Conservation (phyloP, 2,329 filamentous ascomycete genomes). For the Sclerotinia borealis region DNA sequence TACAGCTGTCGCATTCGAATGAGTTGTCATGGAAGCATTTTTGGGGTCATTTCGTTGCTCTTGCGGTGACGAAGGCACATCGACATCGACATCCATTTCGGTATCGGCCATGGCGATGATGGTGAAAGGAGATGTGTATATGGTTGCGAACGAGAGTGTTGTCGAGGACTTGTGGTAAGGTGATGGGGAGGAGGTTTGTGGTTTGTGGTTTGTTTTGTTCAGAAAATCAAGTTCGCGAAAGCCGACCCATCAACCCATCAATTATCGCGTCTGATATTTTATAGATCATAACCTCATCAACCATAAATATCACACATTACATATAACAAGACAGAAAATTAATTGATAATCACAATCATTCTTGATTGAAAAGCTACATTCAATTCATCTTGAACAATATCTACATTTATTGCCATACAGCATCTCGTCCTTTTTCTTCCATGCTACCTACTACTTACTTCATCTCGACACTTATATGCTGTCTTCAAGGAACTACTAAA, state of each 20-base stretch:
- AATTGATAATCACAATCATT: no score
- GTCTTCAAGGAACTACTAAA: neutral
- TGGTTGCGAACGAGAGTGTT: neutral
- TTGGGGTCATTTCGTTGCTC: slow-evolving; percentile 49
- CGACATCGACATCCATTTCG: slow-evolving; percentile 41
- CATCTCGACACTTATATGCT: neutral
- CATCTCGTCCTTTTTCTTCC: no score
- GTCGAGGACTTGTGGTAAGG: neutral
- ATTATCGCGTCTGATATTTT: neutral
- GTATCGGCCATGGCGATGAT: slow-evolving; percentile 38
- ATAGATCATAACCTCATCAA: neutral
- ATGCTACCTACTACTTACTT: no score
- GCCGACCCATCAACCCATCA: neutral
- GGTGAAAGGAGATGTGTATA: neutral
- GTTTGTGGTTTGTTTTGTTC: neutral
- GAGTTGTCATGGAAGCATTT: slow-evolving; percentile 63
- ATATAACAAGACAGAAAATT: neutral
- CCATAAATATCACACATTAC: neutral
- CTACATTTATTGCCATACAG: neutral
- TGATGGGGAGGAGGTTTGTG: neutral
- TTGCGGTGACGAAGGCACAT: slow-evolving; percentile 32
- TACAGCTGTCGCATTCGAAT: slow-evolving; percentile 69
- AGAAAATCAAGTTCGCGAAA: slow-evolving; percentile 5
- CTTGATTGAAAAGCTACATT: neutral
- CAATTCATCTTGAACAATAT: neutral